A percentile compares a stretch with the other conserved stretches of the same genome.
Evolutionary conservation across 108 stramenopile species (phyloP).

Genomic region (Cyclotella sp.): DNA sequence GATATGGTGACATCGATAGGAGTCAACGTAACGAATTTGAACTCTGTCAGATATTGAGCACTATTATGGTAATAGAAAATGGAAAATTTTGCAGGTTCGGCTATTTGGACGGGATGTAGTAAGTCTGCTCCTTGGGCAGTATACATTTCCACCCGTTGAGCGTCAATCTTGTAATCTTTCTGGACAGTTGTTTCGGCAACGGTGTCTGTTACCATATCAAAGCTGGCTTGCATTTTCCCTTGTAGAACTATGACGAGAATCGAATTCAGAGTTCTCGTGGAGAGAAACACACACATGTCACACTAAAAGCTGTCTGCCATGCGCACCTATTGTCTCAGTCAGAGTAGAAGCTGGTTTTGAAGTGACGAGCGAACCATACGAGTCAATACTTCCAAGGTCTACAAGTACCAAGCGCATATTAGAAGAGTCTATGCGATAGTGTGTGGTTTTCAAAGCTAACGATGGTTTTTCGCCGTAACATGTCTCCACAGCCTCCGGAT

Average conservation of each 20-base stretch:
- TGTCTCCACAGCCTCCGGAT: constrained; percentile 39
- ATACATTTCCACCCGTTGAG: constrained; percentile 72
- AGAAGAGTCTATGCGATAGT: constrained; percentile 47
- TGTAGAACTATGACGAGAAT: constrained; percentile 48
- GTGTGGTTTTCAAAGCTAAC: constrained; percentile 31
- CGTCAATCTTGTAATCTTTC: constrained; percentile 66
- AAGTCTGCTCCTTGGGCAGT: constrained; percentile 76
- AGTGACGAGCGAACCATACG: constrained; percentile 29
- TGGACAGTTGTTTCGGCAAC: constrained; percentile 39
- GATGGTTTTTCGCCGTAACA: constrained; percentile 13
- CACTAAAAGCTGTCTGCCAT: background rate
- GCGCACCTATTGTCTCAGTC: constrained; percentile 60
- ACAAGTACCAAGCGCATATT: constrained; percentile 50
- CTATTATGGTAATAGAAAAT: constrained; percentile 55
- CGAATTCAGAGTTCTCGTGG: background rate
- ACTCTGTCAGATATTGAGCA: constrained; percentile 49
- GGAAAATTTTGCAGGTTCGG: constrained; percentile 75
- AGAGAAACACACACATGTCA: background rate
- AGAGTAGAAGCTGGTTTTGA: constrained; percentile 25
- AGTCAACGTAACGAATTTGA: constrained; percentile 72
- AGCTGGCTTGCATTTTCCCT: constrained; percentile 63
- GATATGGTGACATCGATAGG: constrained; percentile 72
- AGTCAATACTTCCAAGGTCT: constrained; percentile 50
- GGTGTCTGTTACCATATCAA: constrained; percentile 42
- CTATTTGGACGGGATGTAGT: constrained; percentile 76